Evolutionary conservation across 345 rosid genomes (phyloP), one percentile per base, ranked within the genome.

Genomic region (Barbarea vulgaris): DNA sequence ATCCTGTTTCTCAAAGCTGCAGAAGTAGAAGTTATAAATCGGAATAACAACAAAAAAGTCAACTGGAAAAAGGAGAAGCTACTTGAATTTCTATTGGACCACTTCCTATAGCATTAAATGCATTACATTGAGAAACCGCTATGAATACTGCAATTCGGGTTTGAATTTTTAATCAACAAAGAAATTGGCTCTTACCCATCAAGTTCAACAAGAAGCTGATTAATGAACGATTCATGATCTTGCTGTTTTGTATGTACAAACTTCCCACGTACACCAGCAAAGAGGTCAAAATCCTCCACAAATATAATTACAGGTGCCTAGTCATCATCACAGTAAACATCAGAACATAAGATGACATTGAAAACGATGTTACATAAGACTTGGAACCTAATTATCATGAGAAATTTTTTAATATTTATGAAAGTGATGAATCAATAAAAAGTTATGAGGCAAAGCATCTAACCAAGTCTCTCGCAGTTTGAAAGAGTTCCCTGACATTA

Each of bases 171-270:
- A 41, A 74, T 39, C 37, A 65, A 46, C 51, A 69, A 75, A 59
- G 66, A 66, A 69, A 7, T 44, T 30, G 42, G 73, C 14, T 79
- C 60, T 83, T 87, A 92, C 98, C 98, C 98, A 64, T 93, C 98
- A 80, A 93, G 97, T 84, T 93, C 98, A 85, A 93, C 98, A 52
- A 93, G 93, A 69, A 93, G 98, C 81, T 93, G 98, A 79, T 93
- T 93, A 67, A 93, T 93, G 79, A 93, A 91, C 83, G 98, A 86
- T 84, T 93, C 98, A 64, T 93, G 98, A 75, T 93, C 98, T 79
- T 93, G 98, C 78, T 89, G 83, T 78, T 91, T 85, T 27, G 98
- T 93, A 76, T 93, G 98, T 69, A 89, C 81, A 70, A 83, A 85
- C 79, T 89, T 88, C 76, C 98, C 98, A 69, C 98, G 98, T 18